Conservation (phyloP, 2,329 filamentous ascomycete species). For the Penicillium janthinellum region DNA sequence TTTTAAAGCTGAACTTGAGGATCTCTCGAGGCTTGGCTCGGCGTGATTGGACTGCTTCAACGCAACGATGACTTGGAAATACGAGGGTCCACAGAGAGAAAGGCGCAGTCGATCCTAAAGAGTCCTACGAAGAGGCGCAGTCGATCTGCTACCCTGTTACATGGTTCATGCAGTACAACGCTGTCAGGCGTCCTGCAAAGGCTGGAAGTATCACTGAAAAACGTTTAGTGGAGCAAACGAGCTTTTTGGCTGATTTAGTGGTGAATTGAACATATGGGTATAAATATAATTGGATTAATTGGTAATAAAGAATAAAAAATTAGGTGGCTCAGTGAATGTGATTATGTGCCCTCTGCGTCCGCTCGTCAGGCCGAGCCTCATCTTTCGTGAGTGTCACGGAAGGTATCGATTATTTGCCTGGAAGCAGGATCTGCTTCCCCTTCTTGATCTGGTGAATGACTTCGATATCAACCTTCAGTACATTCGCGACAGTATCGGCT, state of each 20-base stretch:
- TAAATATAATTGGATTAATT: background rate
- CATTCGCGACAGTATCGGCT: constrained; percentile 21
- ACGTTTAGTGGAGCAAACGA: too few species aligned
- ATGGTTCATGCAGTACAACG: background rate
- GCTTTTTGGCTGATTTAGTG: background rate
- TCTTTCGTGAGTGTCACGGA: background rate
- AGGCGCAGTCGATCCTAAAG: background rate
- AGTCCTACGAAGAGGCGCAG: background rate
- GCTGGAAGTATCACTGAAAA: background rate
- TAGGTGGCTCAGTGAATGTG: background rate
- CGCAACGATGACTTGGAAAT: background rate
- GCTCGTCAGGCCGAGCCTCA: background rate
- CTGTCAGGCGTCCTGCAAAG: background rate
- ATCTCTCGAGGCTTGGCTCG: background rate
- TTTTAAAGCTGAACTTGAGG: background rate
- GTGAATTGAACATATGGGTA: background rate
- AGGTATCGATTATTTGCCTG: constrained; percentile 9
- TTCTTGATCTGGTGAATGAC: constrained; percentile 25
- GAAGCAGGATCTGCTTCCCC: constrained; percentile 23
- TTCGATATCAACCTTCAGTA: constrained; percentile 23
- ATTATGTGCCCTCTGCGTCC: background rate
- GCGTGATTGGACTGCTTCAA: background rate
- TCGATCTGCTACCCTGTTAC: background rate
- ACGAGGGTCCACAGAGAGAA: background rate
- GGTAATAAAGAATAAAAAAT: background rate